phyloP scores from a whole-genome alignment of 768 basidiomycete species.

The Amanita exitialis region DNA sequence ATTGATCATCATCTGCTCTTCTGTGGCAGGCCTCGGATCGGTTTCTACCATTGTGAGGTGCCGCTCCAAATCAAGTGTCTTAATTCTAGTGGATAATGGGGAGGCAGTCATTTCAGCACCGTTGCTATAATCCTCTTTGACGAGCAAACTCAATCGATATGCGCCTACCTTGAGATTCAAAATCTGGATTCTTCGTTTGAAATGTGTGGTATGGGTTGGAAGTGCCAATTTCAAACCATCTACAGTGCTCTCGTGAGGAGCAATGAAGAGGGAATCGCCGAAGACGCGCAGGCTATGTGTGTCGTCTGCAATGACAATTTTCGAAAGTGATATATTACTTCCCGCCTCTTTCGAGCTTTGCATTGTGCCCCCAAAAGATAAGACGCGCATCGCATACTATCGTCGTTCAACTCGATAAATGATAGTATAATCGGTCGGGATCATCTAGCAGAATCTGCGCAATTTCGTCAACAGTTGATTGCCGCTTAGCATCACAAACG shows the following conservation, averaged over 20 bases:
- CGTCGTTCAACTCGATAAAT: constrained; percentile 42
- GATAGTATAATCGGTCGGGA: constrained; percentile 61
- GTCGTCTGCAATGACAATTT: constrained; percentile 80
- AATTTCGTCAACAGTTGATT: constrained; percentile 81
- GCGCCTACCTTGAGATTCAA: constrained; percentile 77
- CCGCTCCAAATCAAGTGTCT: constrained; percentile 65
- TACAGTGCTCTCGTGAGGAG: constrained; percentile 84
- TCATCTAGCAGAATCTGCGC: constrained; percentile 58
- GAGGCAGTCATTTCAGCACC: constrained; percentile 39
- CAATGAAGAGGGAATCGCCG: constrained; percentile 62
- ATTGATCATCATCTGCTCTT: neutral
- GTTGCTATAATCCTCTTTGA: constrained; percentile 70
- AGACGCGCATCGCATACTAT: constrained; percentile 58
- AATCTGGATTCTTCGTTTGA: constrained; percentile 28
- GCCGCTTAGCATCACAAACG: constrained; percentile 79
- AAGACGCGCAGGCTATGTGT: constrained; percentile 74
- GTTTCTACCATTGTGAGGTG: constrained; percentile 25
- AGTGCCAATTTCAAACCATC: constrained; percentile 42
- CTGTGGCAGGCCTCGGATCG: neutral
- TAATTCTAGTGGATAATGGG: constrained; percentile 39
- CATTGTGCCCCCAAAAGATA: constrained; percentile 72
- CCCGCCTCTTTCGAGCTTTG: constrained; percentile 35
- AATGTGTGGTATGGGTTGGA: neutral
- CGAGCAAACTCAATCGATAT: constrained; percentile 55
- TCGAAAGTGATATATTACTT: constrained; percentile 62